A percentile compares a stretch with the other conserved stretches of the same genome.
phyloP scores from a whole-genome alignment of 2,329 filamentous ascomycete genomes.

The Fusarium algeriense region DNA sequence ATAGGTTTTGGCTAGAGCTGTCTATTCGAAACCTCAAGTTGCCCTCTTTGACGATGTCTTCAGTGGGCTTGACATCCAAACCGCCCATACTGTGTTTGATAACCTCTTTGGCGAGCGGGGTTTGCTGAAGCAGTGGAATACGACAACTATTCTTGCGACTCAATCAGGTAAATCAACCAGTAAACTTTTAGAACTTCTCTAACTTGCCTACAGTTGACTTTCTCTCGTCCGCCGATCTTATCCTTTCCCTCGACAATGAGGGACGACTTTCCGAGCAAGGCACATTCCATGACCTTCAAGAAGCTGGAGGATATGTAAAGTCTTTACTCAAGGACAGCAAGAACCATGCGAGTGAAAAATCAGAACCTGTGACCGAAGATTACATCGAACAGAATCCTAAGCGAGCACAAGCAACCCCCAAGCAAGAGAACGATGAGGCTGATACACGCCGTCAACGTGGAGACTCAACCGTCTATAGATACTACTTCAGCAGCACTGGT shows the following conservation, averaged over 20 bases:
- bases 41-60: conserved; percentile 56
- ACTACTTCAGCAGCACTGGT: conserved; percentile 50
- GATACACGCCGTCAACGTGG: conserved; percentile 48
- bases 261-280: conserved; percentile 51
- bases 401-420: conserved; percentile 15
- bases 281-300: conserved; percentile 38
- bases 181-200: neutral
- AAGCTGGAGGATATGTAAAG: conserved; percentile 20
- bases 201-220: conserved; percentile 47
- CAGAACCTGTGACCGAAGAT: neutral
- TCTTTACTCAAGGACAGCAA: neutral
- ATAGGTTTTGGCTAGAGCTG: conserved; percentile 54
- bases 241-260: conserved; percentile 37
- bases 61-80: conserved; percentile 54
- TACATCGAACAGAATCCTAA: neutral
- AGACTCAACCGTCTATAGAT: conserved; percentile 46
- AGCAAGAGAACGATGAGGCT: neutral
- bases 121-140: conserved; percentile 46
- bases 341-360: neutral
- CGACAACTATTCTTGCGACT: conserved; percentile 55
- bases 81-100: conserved; percentile 49
- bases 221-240: conserved; percentile 43
- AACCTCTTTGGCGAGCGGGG: conserved; percentile 47
- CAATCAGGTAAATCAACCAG: conserved; percentile 43
- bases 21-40: conserved; percentile 51